Percentiles rank a stretch among this genome's conserved stretches.
phyloP scores from a whole-genome alignment of 495 filamentous ascomycete species.

The Parathielavia appendiculata region DNA sequence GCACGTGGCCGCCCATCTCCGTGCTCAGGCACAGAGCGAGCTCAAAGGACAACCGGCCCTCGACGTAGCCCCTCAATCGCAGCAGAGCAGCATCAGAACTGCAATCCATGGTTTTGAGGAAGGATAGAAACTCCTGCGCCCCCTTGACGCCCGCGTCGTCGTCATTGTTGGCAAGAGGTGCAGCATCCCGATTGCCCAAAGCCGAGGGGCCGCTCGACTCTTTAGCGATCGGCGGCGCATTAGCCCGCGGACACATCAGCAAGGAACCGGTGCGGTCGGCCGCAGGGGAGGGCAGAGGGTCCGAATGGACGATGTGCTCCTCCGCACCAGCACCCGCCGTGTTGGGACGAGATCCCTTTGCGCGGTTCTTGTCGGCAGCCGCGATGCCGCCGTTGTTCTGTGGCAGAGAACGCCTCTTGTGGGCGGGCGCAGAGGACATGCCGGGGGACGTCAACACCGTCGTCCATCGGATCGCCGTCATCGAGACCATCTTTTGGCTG shows the following conservation, averaged over 20 bases:
- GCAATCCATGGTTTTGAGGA: slow-evolving; percentile 4
- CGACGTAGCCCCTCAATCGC: neutral
- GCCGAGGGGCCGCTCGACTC: neutral
- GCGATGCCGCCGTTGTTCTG: neutral
- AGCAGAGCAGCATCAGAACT: neutral
- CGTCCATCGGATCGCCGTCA: neutral
- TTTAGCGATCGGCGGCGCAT: neutral
- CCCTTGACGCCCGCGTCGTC: neutral
- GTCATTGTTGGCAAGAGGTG: neutral
- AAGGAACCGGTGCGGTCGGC: neutral
- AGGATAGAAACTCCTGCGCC: neutral
- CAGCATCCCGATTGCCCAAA: no score
- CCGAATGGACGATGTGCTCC: neutral
- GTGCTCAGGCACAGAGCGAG: neutral
- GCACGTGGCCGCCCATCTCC: neutral
- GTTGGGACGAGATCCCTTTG: neutral
- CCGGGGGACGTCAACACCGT: neutral
- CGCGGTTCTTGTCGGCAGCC: neutral
- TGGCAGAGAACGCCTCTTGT: neutral
- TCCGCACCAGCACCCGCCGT: neutral
- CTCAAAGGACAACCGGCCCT: neutral
- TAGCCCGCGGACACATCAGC: neutral
- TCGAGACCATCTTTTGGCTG: neutral
- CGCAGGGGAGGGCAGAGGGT: neutral
- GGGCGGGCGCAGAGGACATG: neutral